Evolutionary conservation across 352 stramenopile species (phyloP).

Genomic region (Pythium chondricola): DNA sequence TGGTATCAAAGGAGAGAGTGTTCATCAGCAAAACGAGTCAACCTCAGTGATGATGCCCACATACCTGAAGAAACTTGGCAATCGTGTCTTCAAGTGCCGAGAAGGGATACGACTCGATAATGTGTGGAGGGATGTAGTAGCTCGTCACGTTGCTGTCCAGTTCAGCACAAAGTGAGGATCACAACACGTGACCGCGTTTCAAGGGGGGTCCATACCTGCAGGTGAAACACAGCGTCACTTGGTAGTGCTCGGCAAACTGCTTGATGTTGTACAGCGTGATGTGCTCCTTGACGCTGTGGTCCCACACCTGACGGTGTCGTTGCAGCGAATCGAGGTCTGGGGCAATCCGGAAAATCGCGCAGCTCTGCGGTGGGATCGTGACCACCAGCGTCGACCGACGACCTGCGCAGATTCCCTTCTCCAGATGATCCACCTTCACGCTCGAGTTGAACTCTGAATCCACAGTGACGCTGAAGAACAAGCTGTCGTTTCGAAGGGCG

Average conservation of each 20-base stretch:
- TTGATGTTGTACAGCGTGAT: constrained; percentile 89
- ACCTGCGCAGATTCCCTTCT: constrained; percentile 67
- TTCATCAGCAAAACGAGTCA: no score
- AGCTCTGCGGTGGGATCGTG: constrained; percentile 50
- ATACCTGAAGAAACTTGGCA: constrained; percentile 82
- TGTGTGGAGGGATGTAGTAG: constrained; percentile 81
- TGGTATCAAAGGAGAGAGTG: no score
- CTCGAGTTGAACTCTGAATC: constrained; percentile 28
- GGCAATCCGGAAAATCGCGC: constrained; percentile 60
- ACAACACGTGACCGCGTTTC: no score
- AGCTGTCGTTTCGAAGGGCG: constrained; percentile 75
- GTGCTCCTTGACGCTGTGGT: constrained; percentile 85
- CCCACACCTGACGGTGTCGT: constrained; percentile 79
- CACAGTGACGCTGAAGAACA: constrained; percentile 78
- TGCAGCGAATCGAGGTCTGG: constrained; percentile 62
- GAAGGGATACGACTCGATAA: constrained; percentile 78
- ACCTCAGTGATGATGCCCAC: no score
- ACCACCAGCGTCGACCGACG: constrained; percentile 58
- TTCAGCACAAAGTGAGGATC: background rate
- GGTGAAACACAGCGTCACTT: constrained; percentile 82
- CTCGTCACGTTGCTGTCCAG: constrained; percentile 48
- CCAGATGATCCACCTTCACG: constrained; percentile 53
- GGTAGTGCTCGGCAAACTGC: constrained; percentile 85
- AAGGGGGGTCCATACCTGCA: constrained; percentile 47
- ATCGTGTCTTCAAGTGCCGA: constrained; percentile 84